Base-by-base conservation (phyloP, 2,329 filamentous ascomycete genomes). In the Penicillium brasilianum region DNA sequence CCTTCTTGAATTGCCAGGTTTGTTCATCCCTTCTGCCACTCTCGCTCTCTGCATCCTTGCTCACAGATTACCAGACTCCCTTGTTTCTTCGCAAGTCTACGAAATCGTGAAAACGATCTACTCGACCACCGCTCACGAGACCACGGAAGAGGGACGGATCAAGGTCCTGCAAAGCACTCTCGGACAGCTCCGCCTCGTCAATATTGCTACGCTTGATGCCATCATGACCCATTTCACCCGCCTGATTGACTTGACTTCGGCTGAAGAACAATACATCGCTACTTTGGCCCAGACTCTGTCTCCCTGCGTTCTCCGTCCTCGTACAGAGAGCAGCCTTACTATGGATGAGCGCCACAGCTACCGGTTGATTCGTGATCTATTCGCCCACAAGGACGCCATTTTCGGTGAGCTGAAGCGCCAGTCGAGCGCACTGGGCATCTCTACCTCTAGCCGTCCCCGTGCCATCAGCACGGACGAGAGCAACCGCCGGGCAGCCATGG, bases 31-130 rank as follows among this genome's bases (percentile, higher is more conserved):
- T 14, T 25, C 1, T 37, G 11, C 11, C 16, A 32, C 11, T 63
- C 78, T 65, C 44, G 13, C 14, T 55, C 43, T 46, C 18, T 48
- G 20, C 44, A 37, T 7, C 14, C 54, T 66, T 53, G 64, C 55
- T 67, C 46, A 63, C 30, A 34, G 7, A n/a, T 14, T n/a, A 18
- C 4, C 68, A 95, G 95, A 99, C 78, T 98, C 95, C n/a, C 85
- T 99, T 64, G 94, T 99, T 63, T 98, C 95, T 59, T 96, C 93
- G 43, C 94, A 98, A 76, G 93, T 99, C 60, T 99, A 99, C 77
- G 96, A 99, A 80, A 98, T 99, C 73, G 89, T 99, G 75, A 93
- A 97, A 80, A 98, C 93, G 1, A 96, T 99, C 66, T 99, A 99
- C 81, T 89, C 88, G 50, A 93, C 91, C 14, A 89, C 92, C 13